These are phyloP conservation scores for Cephaloascus fragrans DNA, from an alignment of 805 yeast genomes.

Conservation along the genomic window DNA sequence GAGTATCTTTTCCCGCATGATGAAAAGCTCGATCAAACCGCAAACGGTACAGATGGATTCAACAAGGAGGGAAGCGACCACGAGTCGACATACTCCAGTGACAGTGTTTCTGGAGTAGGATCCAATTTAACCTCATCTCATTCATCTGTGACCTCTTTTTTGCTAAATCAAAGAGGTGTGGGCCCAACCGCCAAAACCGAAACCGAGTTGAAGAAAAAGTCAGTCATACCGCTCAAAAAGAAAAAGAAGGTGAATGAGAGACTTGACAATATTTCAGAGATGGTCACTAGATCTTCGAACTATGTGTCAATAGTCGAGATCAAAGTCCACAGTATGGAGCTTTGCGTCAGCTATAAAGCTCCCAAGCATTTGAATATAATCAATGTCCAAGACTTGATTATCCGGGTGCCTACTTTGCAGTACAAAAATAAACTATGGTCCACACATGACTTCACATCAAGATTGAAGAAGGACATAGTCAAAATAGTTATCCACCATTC, in stretches of 20 bases:
- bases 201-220: constrained; percentile 5
- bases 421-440: constrained; percentile 65
- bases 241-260: constrained; percentile 5
- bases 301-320: constrained; percentile 29
- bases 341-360: constrained; percentile 71
- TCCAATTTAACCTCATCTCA: not conserved
- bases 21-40: constrained; percentile 8
- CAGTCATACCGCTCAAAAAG: constrained; percentile 6
- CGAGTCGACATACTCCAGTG: not conserved
- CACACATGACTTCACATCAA: constrained; percentile 51
- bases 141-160: not conserved
- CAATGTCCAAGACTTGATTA: constrained; percentile 65
- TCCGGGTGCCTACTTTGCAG: constrained; percentile 53
- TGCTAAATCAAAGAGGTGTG: not conserved
- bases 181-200: not conserved
- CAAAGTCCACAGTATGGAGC: constrained; percentile 19
- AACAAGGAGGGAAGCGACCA: not conserved
- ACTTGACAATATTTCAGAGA: constrained; percentile 25
- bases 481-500: constrained; percentile 53
- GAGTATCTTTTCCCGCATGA: constrained; percentile 63
- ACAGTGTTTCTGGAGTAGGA: not conserved
- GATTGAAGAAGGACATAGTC: constrained; percentile 53
- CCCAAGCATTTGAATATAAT: constrained; percentile 58
- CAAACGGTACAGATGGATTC: not conserved
- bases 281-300: constrained; percentile 31